Evolutionary conservation across 768 basidiomycete genomes (phyloP), one percentile per base, ranked within the genome.

Genomic region (Pisolithus albus): DNA sequence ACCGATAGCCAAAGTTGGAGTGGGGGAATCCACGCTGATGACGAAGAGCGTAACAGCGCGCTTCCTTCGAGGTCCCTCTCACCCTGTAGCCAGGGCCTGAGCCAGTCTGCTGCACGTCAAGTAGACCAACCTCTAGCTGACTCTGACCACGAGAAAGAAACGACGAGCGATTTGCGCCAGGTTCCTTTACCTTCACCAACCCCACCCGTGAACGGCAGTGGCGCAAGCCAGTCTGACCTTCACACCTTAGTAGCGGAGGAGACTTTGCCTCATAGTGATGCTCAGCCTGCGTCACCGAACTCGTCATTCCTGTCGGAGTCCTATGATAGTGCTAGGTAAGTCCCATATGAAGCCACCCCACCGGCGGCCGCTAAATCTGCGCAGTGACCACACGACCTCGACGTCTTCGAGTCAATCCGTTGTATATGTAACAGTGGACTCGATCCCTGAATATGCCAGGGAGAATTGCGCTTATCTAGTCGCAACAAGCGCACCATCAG

Each of bases 401-500:
- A 26, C 47, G 26, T 53, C 57, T 15, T 64, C 64, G 1, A 57
- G 52, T 23, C 53, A 59, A 1, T 67, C 66, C 18, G 32, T 65
- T 24, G 61, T 69, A 37, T 67, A 62, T 34, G 55, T 67, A 11
- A 65, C 66, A 45, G 60, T 61, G 23, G 65, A 64, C 2, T 58
- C 54, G 11, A 62, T 69, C 51, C 67, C 66, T 30, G 59, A 67
- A 0, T 65, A 65, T 46, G 52, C 65, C 39, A 60, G 57, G 15
- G 63, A 69, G 8, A 67, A 67, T 28, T 63, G 57, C 6, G 66
- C 67, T 21, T 26, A 69, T 6, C 47, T 67, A 30, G 60, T 67
- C 1, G 66, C 64, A 7, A 69, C 67, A 3, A 67, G 66, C 7
- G 57, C 58, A 3, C 53, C 56, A 13, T 59, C 66, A 7, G 55